Base-by-base conservation (phyloP, 208 protist species). In the Acanthamoeba lenticulata region DNA sequence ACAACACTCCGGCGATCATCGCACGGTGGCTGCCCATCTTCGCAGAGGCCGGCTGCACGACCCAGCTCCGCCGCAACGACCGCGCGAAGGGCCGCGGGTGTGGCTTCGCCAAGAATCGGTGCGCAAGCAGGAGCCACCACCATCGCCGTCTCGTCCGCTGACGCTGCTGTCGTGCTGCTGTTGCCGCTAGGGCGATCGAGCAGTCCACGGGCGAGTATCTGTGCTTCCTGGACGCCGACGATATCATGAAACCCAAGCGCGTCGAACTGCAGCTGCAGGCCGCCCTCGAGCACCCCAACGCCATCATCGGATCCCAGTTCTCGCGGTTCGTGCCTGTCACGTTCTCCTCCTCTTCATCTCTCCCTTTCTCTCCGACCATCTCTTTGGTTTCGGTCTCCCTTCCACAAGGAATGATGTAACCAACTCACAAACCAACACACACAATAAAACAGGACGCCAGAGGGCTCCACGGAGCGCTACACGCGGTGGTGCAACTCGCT, bases 401-500 rank as follows among this genome's bases (percentile, higher is more conserved):
- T n/a, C n/a, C n/a, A n/a, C n/a, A n/a, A n/a, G n/a, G 29, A 34
- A 29, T 27, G 29, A 69, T 7, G 60, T 4, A 69, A 6, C 27
- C 19, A 5, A 9, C 36, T 74, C 38, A 38, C 15, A n/a, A 4
- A 21, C 52, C 1, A 6, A 24, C 52, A 21, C 52, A n/a, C 52
- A 24, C 52, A 9, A 9, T 2, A n/a, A 24, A 2, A 4, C 49
- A 93, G 89, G 13, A 93, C 49, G 29, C 89, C 89, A 19, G 36
- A 93, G 62, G 89, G 89, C 27, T 93, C 89, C 27, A 93, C 89
- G 32, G 89, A 49, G 45, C 89, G 89, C n/a, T 93, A 93, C 42
- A 93, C n/a, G n/a, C 36, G 65, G 9, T 93, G 89, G 89, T 93
- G 65, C 34, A 93, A 93, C 34, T 62, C 42, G 65, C 67, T 93